Evolutionary conservation across 2,329 filamentous ascomycete species (phyloP), one percentile per base, ranked within the genome.

Genomic region (Aspergillus tanneri): DNA sequence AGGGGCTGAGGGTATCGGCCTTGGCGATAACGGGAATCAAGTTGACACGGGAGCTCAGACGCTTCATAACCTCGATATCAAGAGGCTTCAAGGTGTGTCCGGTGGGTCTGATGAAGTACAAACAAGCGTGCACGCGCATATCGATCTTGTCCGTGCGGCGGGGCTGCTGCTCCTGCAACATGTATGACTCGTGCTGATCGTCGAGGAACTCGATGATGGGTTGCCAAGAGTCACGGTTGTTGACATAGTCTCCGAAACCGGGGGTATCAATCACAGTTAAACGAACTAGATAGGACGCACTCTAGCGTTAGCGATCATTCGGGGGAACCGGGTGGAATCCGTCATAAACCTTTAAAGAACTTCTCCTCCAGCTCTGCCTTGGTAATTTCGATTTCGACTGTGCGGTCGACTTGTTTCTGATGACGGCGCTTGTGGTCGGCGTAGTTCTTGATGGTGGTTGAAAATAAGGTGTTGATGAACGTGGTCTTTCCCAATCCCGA

Each of bases 401-500:
- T 99, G 84, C 97, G 97, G 80, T 99, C 93, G 62, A 97, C 84
- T 80, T 99, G 93, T 85, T 99, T 99, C 77, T 93, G 89, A 76
- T 99, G 93, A 70, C 93, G 89, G 76, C 90, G 88, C 83, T 96
- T 96, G 84, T 99, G 92, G 76, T 99, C 93, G 82, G 93, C 93
- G 75, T 99, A 99, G 83, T 97, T 99, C 83, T 99, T 99, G 84
- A 99, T 99, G 65, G 93, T 99, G 60, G 95, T 99, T 56, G 93
- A 99, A 83, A 99, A 99, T 53, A 99, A 86, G 52, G 93, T 99
- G 85, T 99, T 99, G 85, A 99, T 97, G 78, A 99, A 99, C 66
- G 93, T 99, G 21, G 95, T 99, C 84, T 99, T 99, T 80, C 93
- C 93, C 63, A 97, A 79, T 69, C 92, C 92, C 61, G 93, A 97